Percentiles rank a stretch among this genome's conserved stretches.
Evolutionary conservation across 768 basidiomycete species (phyloP).

Genomic region (Lanmaoa pseudosensibilis): DNA sequence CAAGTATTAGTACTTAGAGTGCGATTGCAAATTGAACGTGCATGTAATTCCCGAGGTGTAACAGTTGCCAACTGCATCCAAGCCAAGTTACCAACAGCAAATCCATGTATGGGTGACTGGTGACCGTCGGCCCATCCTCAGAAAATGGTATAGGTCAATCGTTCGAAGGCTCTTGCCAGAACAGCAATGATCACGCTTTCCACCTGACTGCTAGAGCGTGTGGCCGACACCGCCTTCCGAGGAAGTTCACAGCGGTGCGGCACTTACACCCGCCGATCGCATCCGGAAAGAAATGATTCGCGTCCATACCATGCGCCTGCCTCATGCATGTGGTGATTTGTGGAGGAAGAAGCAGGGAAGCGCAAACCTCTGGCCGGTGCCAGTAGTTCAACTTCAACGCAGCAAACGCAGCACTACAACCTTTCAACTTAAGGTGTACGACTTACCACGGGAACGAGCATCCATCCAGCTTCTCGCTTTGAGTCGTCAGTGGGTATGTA

Average conservation of each 20-base stretch:
- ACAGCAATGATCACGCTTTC: not conserved
- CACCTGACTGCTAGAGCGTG: not conserved
- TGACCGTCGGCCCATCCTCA: not conserved
- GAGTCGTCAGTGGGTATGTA: conserved; percentile 10
- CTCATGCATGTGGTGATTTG: conserved; percentile 16
- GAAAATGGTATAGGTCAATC: not conserved
- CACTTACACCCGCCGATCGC: not conserved
- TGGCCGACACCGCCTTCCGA: not conserved
- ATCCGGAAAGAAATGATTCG: not conserved
- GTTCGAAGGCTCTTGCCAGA: not conserved
- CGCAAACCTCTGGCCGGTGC: not conserved
- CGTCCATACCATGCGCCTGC: conserved; percentile 18
- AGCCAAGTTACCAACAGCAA: not conserved
- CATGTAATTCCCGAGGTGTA: not conserved
- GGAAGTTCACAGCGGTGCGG: not conserved
- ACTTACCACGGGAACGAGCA: not conserved
- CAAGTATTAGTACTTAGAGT: not conserved
- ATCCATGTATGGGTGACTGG: not conserved
- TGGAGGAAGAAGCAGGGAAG: not conserved
- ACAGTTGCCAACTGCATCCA: not conserved
- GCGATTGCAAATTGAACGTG: not conserved
- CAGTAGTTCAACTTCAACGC: conserved; percentile 6
- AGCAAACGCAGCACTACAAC: not conserved
- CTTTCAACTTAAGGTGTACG: not conserved
- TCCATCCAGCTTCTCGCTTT: not conserved